These are phyloP conservation scores for Boletellus sp. DNA, from an alignment of 768 basidiomycete genomes.

Conservation along the genomic window DNA sequence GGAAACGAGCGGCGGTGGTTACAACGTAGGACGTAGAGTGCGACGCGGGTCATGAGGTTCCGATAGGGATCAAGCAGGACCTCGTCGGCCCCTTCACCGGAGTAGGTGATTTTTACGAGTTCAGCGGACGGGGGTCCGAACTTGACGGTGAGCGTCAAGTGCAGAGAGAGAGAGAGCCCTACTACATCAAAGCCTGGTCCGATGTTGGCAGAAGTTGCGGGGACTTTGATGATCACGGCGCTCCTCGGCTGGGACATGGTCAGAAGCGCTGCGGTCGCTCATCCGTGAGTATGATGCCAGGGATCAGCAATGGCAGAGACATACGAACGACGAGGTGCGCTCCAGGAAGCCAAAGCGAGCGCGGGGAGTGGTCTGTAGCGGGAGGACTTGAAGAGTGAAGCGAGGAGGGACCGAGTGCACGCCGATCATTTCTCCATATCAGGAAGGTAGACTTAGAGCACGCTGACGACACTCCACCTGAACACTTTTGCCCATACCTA, in stretches of 20 bases:
- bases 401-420: neutral
- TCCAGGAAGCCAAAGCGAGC: neutral
- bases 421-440: constrained; percentile 15
- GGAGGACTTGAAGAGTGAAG: neutral
- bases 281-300: neutral
- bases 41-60: constrained; percentile 95
- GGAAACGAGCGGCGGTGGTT: constrained; percentile 75
- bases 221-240: constrained; percentile 75
- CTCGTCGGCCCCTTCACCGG: constrained; percentile 85
- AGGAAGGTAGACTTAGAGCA: constrained; percentile 2
- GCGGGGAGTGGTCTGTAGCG: neutral
- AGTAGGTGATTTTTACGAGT: constrained; percentile 67
- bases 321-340: constrained; percentile 1
- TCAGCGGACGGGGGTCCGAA: constrained; percentile 36
- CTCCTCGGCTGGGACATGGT: constrained; percentile 21
- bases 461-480: too few species aligned
- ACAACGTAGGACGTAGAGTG: constrained; percentile 96
- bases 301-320: neutral
- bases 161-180: constrained; percentile 90
- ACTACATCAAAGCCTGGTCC: constrained; percentile 99
- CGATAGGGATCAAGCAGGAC: constrained; percentile 95
- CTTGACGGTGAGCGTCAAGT: constrained; percentile 71
- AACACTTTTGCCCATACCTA: too few species aligned
- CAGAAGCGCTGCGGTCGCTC: constrained; percentile 2
- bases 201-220: constrained; percentile 98